Evolutionary conservation across 2,329 filamentous ascomycete genomes (phyloP).

Genomic region (Myriangium duriaei): DNA sequence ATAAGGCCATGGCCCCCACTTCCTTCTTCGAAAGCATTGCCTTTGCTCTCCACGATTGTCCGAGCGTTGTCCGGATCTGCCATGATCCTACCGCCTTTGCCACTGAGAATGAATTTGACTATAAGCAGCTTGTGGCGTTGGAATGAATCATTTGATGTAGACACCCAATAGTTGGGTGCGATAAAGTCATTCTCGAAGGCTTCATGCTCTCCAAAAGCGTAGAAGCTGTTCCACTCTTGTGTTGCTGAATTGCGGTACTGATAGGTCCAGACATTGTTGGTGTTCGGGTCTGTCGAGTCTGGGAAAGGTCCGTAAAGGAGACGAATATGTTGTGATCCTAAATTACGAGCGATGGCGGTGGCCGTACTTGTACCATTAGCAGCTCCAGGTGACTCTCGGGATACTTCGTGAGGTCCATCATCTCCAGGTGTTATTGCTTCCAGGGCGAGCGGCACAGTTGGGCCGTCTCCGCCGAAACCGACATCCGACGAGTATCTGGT

Average conservation of each 20-base stretch:
- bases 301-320: conserved; percentile 2
- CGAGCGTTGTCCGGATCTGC: no score
- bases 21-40: conserved; percentile 8
- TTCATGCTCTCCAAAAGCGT: conserved; percentile 36
- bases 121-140: conserved; percentile 23
- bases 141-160: conserved; percentile 27
- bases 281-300: neutral
- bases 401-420: neutral
- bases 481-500: conserved; percentile 47
- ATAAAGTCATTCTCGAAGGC: conserved; percentile 47
- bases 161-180: conserved; percentile 44
- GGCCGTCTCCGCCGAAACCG: conserved; percentile 51
- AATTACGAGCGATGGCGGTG: no score
- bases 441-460: conserved; percentile 46
- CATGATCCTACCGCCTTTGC: no score
- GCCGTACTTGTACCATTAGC: no score
- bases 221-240: conserved; percentile 30
- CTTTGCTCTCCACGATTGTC: conserved; percentile 19
- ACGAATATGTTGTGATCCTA: conserved; percentile 5
- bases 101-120: conserved; percentile 30
- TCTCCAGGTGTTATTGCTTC: neutral
- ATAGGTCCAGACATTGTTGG: conserved; percentile 47
- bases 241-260: conserved; percentile 36
- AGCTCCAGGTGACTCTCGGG: neutral
- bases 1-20: neutral